Evolutionary conservation across 352 stramenopile genomes (phyloP).

Genomic region (Phytophthora pisi): DNA sequence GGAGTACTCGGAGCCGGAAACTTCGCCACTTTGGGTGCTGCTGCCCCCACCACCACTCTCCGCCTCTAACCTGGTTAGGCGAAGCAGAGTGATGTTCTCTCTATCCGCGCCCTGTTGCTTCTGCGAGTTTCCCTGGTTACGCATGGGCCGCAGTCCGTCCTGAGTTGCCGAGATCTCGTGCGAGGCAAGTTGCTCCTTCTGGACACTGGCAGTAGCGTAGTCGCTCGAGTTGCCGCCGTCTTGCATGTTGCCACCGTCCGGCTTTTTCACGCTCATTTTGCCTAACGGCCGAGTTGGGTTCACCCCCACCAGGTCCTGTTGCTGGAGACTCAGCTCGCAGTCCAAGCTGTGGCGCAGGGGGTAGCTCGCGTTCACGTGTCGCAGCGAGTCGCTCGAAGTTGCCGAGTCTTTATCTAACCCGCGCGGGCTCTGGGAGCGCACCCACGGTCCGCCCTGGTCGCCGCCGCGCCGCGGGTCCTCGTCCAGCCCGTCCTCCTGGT

Average conservation of each 20-base stretch:
- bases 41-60: constrained; percentile 25
- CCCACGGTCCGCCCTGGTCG: constrained; percentile 49
- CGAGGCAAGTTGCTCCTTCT: constrained; percentile 29
- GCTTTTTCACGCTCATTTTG: constrained; percentile 42
- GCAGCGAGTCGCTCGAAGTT: constrained; percentile 67
- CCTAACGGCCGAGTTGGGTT: constrained; percentile 21
- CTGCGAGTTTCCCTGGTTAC: constrained; percentile 8
- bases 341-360: constrained; percentile 40
- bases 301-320: neutral
- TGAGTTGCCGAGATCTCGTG: constrained; percentile 21
- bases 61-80: constrained; percentile 25
- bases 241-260: constrained; percentile 10
- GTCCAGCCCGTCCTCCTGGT: constrained; percentile 71
- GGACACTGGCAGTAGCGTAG: constrained; percentile 17
- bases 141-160: constrained; percentile 12
- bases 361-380: constrained; percentile 51
- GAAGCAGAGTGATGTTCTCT: constrained; percentile 27
- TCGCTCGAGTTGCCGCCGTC: constrained; percentile 13
- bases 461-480: constrained; percentile 52
- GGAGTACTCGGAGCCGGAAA: constrained; percentile 44
- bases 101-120: constrained; percentile 19
- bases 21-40: constrained; percentile 32
- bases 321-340: constrained; percentile 40
- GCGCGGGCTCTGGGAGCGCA: constrained; percentile 49
- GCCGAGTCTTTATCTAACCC: constrained; percentile 68